A percentile compares a stretch with the other conserved stretches of the same genome.
These are phyloP conservation scores for Naganishia vishniacii DNA, from an alignment of 768 basidiomycete genomes.

Conservation along the genomic window DNA sequence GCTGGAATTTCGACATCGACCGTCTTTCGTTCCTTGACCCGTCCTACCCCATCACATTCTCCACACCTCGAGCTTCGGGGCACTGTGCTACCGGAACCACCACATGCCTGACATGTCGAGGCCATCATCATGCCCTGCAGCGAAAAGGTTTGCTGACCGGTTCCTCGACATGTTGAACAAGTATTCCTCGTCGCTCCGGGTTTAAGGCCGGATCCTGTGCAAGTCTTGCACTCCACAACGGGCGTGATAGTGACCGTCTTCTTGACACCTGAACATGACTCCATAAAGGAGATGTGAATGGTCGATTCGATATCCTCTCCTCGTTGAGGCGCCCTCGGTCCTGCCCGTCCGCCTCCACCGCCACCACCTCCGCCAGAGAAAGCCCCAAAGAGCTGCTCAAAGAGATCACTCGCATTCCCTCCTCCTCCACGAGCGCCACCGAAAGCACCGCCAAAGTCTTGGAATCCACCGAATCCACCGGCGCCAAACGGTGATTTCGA, in stretches of 20 bases:
- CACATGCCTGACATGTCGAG: constrained; percentile 75
- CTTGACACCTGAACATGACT: constrained; percentile 83
- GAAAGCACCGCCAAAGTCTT: constrained; percentile 58
- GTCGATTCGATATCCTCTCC: constrained; percentile 78
- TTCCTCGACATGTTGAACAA: constrained; percentile 75
- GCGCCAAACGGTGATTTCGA: constrained; percentile 55
- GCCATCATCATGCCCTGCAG: constrained; percentile 97
- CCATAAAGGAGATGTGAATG: constrained; percentile 76
- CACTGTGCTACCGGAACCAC: constrained; percentile 71
- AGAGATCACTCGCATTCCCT: constrained; percentile 56
- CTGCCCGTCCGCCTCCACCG: constrained; percentile 50
- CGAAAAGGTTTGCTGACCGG: constrained; percentile 80
- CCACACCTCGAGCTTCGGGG: constrained; percentile 73
- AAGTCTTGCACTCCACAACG: constrained; percentile 74
- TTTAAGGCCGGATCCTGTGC: constrained; percentile 80
- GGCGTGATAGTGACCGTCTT: constrained; percentile 72
- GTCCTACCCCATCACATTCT: constrained; percentile 77
- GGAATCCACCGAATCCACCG: constrained; percentile 69
- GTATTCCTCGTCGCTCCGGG: constrained; percentile 72
- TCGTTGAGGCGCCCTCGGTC: constrained; percentile 51
- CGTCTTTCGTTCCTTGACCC: constrained; percentile 70
- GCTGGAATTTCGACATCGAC: constrained; percentile 78
- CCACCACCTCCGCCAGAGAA: constrained; percentile 51
- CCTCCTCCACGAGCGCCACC: constrained; percentile 45
- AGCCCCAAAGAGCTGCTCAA: constrained; percentile 76